Evolutionary conservation across 768 basidiomycete species (phyloP).

Genomic region (Scleroderma citrinum): DNA sequence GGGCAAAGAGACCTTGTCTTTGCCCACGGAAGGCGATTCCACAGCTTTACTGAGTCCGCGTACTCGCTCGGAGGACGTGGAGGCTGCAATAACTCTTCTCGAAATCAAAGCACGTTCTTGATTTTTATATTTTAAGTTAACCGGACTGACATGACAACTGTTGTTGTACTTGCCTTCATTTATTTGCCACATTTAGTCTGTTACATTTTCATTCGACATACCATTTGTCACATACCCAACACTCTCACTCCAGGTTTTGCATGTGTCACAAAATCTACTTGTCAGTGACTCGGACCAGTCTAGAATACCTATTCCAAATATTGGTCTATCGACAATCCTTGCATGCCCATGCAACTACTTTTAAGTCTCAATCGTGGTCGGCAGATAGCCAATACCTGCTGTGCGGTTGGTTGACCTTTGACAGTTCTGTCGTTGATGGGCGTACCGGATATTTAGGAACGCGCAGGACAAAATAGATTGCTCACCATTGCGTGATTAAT

Average conservation of each 20-base stretch:
- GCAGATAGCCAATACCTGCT: too few species aligned
- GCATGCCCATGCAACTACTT: too few species aligned
- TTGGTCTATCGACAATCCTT: too few species aligned
- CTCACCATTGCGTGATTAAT: too few species aligned
- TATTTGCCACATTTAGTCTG: slow-evolving; percentile 15
- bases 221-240: neutral
- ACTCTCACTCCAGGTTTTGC: neutral
- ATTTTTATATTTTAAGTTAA: neutral
- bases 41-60: slow-evolving; percentile 1
- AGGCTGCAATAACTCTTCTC: slow-evolving; percentile 32
- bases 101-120: slow-evolving; percentile 25
- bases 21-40: neutral
- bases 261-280: too few species aligned
- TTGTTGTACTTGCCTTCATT: slow-evolving; percentile 13
- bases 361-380: too few species aligned
- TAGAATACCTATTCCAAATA: too few species aligned
- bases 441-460: too few species aligned
- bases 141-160: neutral
- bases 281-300: neutral
- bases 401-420: too few species aligned
- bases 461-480: too few species aligned
- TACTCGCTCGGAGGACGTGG: slow-evolving; percentile 28
- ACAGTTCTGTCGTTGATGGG: too few species aligned
- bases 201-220: neutral
- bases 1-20: slow-evolving; percentile 6